phyloP scores from a whole-genome alignment of 805 yeast genomes.

The Metschnikowia drakensbergensis region DNA sequence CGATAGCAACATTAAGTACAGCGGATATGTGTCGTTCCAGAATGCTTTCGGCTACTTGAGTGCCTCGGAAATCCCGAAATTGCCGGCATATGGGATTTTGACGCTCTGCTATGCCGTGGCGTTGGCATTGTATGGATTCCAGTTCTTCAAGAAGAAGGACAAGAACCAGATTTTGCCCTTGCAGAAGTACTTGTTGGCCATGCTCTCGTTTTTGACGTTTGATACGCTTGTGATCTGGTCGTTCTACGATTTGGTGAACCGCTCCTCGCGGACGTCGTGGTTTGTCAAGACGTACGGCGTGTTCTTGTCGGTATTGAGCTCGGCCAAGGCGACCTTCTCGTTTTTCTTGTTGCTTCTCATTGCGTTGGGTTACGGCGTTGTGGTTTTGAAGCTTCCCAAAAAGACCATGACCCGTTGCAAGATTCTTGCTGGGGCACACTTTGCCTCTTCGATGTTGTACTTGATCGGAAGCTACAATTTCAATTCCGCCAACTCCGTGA shows the following conservation, averaged over 20 bases:
- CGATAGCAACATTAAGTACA: slow-evolving; percentile 42
- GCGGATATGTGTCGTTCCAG: slow-evolving; percentile 74
- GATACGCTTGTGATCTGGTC: slow-evolving; percentile 91
- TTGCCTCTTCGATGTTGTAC: slow-evolving; percentile 33
- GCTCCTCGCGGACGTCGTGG: slow-evolving; percentile 45
- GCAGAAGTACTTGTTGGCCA: slow-evolving; percentile 85
- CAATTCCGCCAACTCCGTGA: slow-evolving; percentile 16
- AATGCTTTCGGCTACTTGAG: slow-evolving; percentile 88
- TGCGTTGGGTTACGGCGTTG: slow-evolving; percentile 92
- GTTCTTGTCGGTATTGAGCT: slow-evolving; percentile 72
- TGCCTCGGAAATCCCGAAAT: slow-evolving; percentile 86
- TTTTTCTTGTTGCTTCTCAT: slow-evolving; percentile 83
- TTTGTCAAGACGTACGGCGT: slow-evolving; percentile 68
- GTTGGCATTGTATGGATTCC: slow-evolving; percentile 78
- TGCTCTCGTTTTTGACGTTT: slow-evolving; percentile 73
- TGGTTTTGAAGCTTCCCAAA: slow-evolving; percentile 76
- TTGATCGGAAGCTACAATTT: slow-evolving; percentile 34
- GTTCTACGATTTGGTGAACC: slow-evolving; percentile 78
- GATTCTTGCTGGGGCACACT: slow-evolving; percentile 39
- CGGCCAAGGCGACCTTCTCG: slow-evolving; percentile 80
- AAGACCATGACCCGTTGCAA: slow-evolving; percentile 61
- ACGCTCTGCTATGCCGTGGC: slow-evolving; percentile 81
- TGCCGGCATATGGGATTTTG: slow-evolving; percentile 82
- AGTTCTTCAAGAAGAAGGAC: slow-evolving; percentile 73
- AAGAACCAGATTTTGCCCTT: slow-evolving; percentile 78